Evolutionary conservation across 2,329 filamentous ascomycete genomes (phyloP), one percentile per base, ranked within the genome.

Genomic region (Esteya vermicola): DNA sequence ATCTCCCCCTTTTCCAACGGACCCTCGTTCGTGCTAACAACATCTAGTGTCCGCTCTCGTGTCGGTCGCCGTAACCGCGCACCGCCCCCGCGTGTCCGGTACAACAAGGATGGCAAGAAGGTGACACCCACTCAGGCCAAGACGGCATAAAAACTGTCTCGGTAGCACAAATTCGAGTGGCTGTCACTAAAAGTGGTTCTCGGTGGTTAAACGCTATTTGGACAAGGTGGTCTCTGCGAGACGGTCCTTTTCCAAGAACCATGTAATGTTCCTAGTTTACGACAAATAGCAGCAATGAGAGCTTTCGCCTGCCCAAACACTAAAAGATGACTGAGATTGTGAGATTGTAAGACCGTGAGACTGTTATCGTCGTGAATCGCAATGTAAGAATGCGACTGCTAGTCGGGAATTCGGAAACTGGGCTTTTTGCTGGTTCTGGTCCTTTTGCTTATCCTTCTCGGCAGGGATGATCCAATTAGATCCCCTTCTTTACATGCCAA

Each of bases 101-200:
- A 93, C 85, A 98, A 98, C 84, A 95, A 96, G 82, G 91, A 98
- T 63, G 89, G 88, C 76, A 98, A 98, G 86, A 98, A 98, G 83
- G 80, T 98, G 64, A 81, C 80, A 65, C 86, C 89, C 54, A 82
- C 81, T 62, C 79, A 85, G 69, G 72, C 75, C 59, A 85, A 84
- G 72, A 70, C 71, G 9, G 35, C 43, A 28, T 43, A 45, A 40
- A 21, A 7, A 27, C 22, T 10, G 6, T 26, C 8, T 26, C 14
- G 16, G 36, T 30, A 12, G n/a, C 6, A 14, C 19, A 16, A 7
- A 20, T 10, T 4, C 14, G 16, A 26, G 10, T 9, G 22, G n/a
- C 2, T 25, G 27, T 33, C n/a, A n/a, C 26, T 21, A 20, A 13
- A 20, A 32, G 31, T 33, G 37, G 31, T 27, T 27, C 14, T 9